phyloP scores from a whole-genome alignment of 2,329 filamentous ascomycete species.

The Rutstroemia sp. region DNA sequence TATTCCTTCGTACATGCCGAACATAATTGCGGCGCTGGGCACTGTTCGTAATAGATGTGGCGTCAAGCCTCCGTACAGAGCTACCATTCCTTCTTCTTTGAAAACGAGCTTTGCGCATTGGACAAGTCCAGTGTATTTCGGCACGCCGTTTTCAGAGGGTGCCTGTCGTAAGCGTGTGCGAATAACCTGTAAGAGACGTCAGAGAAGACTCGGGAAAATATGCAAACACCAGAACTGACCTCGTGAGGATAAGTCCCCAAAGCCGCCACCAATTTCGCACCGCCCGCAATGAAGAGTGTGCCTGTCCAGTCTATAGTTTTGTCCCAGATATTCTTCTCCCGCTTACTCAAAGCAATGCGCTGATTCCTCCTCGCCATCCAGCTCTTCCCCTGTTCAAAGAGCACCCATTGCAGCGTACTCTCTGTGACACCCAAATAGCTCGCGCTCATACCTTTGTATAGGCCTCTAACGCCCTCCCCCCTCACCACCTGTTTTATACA shows the following conservation, averaged over 20 bases:
- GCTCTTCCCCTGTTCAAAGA: slow-evolving; percentile 89
- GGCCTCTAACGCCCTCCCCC: slow-evolving; percentile 69
- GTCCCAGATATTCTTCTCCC: slow-evolving; percentile 64
- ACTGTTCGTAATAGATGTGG: slow-evolving; percentile 88
- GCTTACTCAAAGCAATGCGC: slow-evolving; percentile 47
- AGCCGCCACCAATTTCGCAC: slow-evolving; percentile 79
- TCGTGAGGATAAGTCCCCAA: slow-evolving; percentile 89
- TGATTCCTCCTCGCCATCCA: slow-evolving; percentile 59
- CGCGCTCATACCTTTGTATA: slow-evolving; percentile 87
- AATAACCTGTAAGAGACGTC: slow-evolving; percentile 49
- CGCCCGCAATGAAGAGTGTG: slow-evolving; percentile 70
- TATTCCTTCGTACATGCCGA: slow-evolving; percentile 62
- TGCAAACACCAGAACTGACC: slow-evolving; percentile 38
- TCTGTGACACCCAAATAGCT: slow-evolving; percentile 89
- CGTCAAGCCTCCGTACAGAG: slow-evolving; percentile 83
- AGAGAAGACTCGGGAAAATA: background rate
- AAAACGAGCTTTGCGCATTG: slow-evolving; percentile 86
- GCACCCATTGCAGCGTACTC: slow-evolving; percentile 84
- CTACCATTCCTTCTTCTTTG: slow-evolving; percentile 80
- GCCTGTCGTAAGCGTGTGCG: slow-evolving; percentile 80
- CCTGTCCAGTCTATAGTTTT: slow-evolving; percentile 70
- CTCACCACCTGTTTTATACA: slow-evolving; percentile 77
- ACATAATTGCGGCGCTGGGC: slow-evolving; percentile 92
- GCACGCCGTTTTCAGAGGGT: slow-evolving; percentile 60
- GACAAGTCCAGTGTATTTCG: slow-evolving; percentile 81